Base-by-base conservation (phyloP, 2,329 filamentous ascomycete genomes). In the Helminthosporium solani region DNA sequence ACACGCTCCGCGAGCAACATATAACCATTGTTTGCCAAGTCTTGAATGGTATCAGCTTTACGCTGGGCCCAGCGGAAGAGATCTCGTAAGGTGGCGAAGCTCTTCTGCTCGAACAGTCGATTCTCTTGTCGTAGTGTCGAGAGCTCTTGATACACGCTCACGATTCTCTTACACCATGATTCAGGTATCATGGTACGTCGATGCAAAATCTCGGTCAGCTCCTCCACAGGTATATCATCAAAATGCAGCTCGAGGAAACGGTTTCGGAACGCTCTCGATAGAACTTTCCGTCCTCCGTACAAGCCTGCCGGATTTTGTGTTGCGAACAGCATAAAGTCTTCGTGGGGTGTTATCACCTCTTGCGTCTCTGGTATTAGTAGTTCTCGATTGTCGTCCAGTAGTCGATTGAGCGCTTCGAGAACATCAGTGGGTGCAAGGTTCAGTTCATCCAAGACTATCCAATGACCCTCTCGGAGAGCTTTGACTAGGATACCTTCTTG, bases 401-500 rank as follows among this genome's bases (percentile, higher is more conserved):
- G 80, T 59, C 94, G 86, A 70, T 99, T 99, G 31, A 99, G 77
- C 0, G 94, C 94, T 73, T 99, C 94, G 0, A 99, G 78, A 18
- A 99, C 92, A 74, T 99, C 94, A 0, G 92, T 97, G 0, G 95
- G 94, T 0, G 95, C 95, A 63, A 99, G 73, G 64, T 99, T 99
- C 46, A 99, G 78, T 69, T 99, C 95, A 64, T 99, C 94, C 1
- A 99, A 83, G 16, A 99, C 92, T 51, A 99, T 95, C 94, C 94
- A 99, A 64, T 96, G 88, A 8, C 94, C 94, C 66, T 95, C 85
- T 36, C 92, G 82, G 67, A 99, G 82, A 3, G 94, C 94, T 67
- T 94, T 88, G 0, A 99, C 92, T 6, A 99, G 78, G 3, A 97
- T 79, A 42, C 94, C 94, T 71, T 99, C 95, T 66, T 96, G 90